Evolutionary conservation across 2,329 filamentous ascomycete species (phyloP).

Genomic region (Magnaporthales sp.): DNA sequence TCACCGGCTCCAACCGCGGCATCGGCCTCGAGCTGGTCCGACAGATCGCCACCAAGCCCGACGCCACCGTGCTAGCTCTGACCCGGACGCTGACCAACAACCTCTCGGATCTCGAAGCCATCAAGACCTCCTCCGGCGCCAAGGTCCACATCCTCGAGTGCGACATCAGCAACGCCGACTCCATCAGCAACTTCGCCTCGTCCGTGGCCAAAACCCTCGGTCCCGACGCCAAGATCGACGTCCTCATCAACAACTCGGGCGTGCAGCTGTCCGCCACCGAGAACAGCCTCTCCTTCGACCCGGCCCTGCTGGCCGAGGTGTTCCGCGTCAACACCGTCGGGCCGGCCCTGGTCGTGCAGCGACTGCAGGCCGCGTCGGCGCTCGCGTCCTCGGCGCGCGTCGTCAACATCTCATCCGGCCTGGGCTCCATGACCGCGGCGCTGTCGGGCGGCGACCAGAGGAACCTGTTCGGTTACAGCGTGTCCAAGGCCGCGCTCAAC

Average conservation of each 20-base stretch:
- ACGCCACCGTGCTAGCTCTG: conserved; percentile 20
- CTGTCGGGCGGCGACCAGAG: conserved; percentile 17
- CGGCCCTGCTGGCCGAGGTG: conserved; percentile 25
- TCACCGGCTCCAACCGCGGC: conserved; percentile 22
- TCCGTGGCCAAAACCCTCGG: conserved; percentile 17
- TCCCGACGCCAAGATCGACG: conserved; percentile 22
- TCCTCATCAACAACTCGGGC: conserved; percentile 20
- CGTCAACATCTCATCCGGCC: conserved; percentile 32
- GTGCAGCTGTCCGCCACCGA: conserved; percentile 27
- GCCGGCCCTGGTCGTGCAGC: conserved; percentile 33
- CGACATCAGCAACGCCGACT: conserved; percentile 20
- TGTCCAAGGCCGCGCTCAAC: conserved; percentile 20
- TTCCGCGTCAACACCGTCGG: conserved; percentile 37
- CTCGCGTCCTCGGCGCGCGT: conserved; percentile 19
- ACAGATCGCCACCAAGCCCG: conserved; percentile 15
- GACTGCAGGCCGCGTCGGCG: conserved; percentile 19
- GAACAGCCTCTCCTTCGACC: conserved; percentile 27
- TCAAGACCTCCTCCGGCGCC: conserved; percentile 9
- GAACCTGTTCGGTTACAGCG: conserved; percentile 20
- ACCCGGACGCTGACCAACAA: conserved; percentile 16
- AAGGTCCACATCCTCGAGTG: conserved; percentile 20
- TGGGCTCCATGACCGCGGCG: conserved; percentile 24
- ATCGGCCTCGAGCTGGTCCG: conserved; percentile 22
- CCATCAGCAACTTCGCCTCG: conserved; percentile 19
- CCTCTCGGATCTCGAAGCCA: conserved; percentile 16